Percentiles rank a stretch among this genome's conserved stretches.
phyloP scores from a whole-genome alignment of 768 basidiomycete species.

The Omphalotus guepiniiformis region DNA sequence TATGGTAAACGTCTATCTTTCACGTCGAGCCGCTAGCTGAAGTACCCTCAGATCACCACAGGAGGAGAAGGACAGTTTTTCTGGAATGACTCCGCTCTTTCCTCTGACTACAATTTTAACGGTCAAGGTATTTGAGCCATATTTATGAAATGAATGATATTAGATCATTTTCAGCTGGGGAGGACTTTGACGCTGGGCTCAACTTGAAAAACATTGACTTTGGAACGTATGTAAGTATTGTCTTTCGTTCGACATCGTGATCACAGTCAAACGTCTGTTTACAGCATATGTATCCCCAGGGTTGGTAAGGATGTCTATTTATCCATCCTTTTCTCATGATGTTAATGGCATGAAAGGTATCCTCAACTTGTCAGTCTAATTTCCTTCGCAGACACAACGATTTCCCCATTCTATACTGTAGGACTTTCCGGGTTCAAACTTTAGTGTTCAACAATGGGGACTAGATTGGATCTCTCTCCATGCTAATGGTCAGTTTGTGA shows the following conservation, averaged over 20 bases:
- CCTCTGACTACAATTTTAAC: conserved; percentile 54
- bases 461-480: conserved; percentile 57
- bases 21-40: not conserved
- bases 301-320: conserved; percentile 25
- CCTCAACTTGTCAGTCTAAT: conserved; percentile 20
- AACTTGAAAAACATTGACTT: conserved; percentile 51
- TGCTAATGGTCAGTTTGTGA: conserved; percentile 31
- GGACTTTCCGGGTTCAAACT: conserved; percentile 44
- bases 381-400: not conserved
- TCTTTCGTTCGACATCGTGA: conserved; percentile 8
- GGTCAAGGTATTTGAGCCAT: conserved; percentile 37
- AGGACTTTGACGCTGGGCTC: conserved; percentile 49
- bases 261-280: conserved; percentile 16
- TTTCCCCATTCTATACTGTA: not conserved
- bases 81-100: conserved; percentile 38
- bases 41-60: conserved; percentile 40
- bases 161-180: conserved; percentile 34
- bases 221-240: conserved; percentile 43
- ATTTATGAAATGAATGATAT: not conserved
- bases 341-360: conserved; percentile 25
- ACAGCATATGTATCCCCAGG: conserved; percentile 42
- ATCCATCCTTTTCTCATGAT: not conserved
- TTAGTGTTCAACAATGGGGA: conserved; percentile 47
- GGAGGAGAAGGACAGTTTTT: conserved; percentile 57
- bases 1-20: conserved; percentile 14